Base-by-base conservation (phyloP, 2,329 filamentous ascomycete species). In the Aspergillus japonicus region DNA sequence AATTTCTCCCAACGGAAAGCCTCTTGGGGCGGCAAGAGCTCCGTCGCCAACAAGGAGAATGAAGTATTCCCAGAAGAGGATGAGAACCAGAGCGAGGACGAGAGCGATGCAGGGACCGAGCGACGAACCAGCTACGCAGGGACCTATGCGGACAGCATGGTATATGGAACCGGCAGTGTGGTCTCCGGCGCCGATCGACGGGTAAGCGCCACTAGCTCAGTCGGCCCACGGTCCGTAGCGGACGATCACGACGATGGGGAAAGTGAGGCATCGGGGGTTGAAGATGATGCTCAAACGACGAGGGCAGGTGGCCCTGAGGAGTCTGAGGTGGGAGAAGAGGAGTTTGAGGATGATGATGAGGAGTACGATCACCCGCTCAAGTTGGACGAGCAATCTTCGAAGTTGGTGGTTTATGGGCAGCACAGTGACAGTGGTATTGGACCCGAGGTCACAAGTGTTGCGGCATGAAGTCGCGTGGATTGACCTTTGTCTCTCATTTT, bases 41-140 rank as follows among this genome's bases (percentile, higher is more conserved):
- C 75, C 4, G 62, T 75, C 39, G 73, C 76, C 8, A 78, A 82
- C 69, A 88, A 89, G 73, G 87, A 89, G 70, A 89, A 89, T 64
- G 78, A 87, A 42, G 76, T 77, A 5, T 78, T 89, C 44, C 81
- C 81, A n/a, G 87, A 90, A 70, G 84, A 82, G 51, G 87, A 90
- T 61, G 86, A 88, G 64, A 73, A 74, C 49, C 71, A 73, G 11
- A 76, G 75, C 47, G 76, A 72, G 59, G 64, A 73, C 26, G 78
- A 77, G 24, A 87, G 82, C 66, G 86, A 89, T 42, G 66, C 73
- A 16, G 74, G 72, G n/a, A 79, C 78, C 0, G 78, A 81, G 60
- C 71, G 79, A 49, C 69, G 77, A 49, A 74, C 76, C 2, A 80
- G 77, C 67, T 80, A 78, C 61, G 72, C 74, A 4, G 73, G 73